These are phyloP conservation scores for Phenoliferia sp. DNA, from an alignment of 1,284 basidiomycete species.

Conservation along the genomic window DNA sequence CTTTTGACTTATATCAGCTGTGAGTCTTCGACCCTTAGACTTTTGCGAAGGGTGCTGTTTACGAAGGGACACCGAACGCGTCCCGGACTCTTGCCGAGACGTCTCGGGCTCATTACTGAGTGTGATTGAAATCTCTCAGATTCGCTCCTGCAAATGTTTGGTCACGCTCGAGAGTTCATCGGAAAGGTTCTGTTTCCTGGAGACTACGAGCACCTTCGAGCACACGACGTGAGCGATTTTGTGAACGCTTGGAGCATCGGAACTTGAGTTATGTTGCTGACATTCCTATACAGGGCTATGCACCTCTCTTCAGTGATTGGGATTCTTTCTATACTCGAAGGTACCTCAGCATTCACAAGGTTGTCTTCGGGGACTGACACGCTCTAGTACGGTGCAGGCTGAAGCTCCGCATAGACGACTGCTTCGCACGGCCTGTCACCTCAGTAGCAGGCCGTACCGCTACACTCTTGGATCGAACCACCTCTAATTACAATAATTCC, in stretches of 20 bases:
- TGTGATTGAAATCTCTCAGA: conserved; percentile 41
- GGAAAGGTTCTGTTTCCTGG: conserved; percentile 76
- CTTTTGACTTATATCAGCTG: conserved; percentile 38
- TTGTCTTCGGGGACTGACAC: too few species aligned
- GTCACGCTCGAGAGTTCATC: conserved; percentile 91
- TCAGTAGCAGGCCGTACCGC: conserved; percentile 95
- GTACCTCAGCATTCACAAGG: too few species aligned
- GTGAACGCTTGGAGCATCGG: too few species aligned
- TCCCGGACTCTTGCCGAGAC: too few species aligned
- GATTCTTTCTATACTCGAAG: conserved; percentile 98
- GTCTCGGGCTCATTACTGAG: too few species aligned
- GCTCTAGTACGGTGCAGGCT: too few species aligned
- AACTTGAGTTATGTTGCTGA: background rate
- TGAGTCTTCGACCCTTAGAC: conserved; percentile 15
- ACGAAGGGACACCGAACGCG: conserved; percentile 29
- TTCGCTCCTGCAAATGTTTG: conserved; percentile 78
- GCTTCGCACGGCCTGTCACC: conserved; percentile 88
- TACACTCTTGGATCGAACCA: conserved; percentile 74
- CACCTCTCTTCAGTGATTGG: conserved; percentile 94
- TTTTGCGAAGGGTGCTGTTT: background rate
- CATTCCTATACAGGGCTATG: conserved; percentile 67
- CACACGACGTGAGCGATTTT: conserved; percentile 63
- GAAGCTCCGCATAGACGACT: conserved; percentile 91
- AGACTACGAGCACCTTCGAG: conserved; percentile 74
- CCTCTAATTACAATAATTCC: conserved; percentile 74